Evolutionary conservation across 257 asterid genomes (phyloP).

Genomic region (Solanum chiquidenum): DNA sequence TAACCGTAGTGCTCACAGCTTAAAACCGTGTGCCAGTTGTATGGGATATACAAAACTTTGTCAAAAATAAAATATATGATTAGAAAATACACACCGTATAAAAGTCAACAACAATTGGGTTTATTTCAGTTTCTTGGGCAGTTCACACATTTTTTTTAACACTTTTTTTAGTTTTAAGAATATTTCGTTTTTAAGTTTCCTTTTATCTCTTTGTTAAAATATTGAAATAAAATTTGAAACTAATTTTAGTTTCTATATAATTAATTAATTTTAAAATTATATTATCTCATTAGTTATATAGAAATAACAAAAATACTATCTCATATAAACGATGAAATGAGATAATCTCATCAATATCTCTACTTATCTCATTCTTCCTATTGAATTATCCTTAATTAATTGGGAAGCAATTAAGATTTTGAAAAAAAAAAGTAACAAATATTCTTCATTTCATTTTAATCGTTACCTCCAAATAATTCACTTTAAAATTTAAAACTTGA

Average conservation of each 20-base stretch:
- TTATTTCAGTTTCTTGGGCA: conserved; percentile 28
- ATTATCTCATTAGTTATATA: too few relatives aligned
- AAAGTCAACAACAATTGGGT: conserved; percentile 16
- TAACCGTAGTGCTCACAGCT: background rate
- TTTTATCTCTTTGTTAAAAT: background rate
- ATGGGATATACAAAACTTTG: background rate
- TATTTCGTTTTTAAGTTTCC: background rate
- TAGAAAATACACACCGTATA: background rate
- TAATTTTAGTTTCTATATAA: too few relatives aligned
- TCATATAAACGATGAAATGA: too few relatives aligned
- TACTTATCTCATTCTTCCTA: too few relatives aligned
- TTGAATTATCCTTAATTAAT: background rate
- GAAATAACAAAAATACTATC: background rate
- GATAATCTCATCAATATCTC: background rate
- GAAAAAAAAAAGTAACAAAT: background rate
- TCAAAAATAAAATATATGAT: background rate
- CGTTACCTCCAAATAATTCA: background rate
- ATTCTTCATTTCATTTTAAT: background rate
- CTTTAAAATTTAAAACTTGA: background rate
- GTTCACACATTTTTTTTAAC: background rate
- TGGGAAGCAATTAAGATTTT: background rate
- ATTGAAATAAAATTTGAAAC: too few relatives aligned
- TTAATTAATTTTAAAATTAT: too few relatives aligned
- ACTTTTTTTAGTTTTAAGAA: background rate
- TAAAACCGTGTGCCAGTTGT: conserved; percentile 21